Percentiles rank a stretch among this genome's conserved stretches.
Evolutionary conservation across 2,329 filamentous ascomycete genomes (phyloP).

Genomic region (Chaetothyriales sp.): DNA sequence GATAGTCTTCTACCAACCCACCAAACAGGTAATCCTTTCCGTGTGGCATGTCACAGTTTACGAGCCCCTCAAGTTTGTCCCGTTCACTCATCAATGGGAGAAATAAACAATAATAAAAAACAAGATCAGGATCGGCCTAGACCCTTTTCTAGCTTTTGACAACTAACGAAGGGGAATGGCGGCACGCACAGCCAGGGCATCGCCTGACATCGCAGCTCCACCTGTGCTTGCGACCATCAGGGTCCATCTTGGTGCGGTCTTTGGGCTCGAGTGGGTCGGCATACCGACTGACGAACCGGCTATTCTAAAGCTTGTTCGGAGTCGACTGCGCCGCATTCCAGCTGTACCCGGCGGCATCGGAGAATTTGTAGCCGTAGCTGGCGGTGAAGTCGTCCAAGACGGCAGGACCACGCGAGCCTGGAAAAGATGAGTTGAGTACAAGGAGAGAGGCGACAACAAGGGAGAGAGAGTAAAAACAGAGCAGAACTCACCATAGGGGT

Average conservation of each 20-base stretch:
- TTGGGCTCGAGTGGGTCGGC: background rate
- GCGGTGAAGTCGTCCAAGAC: conserved; percentile 96
- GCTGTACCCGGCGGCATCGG: conserved; percentile 86
- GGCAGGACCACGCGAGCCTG: conserved; percentile 88
- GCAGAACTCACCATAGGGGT: conserved; percentile 72
- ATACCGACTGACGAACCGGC: background rate
- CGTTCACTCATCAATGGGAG: background rate
- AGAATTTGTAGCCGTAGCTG: conserved; percentile 98
- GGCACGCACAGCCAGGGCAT: background rate
- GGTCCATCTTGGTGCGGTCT: background rate
- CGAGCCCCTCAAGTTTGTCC: background rate
- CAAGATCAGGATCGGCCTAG: background rate
- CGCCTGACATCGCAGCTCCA: background rate
- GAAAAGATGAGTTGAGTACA: background rate
- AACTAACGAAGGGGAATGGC: background rate
- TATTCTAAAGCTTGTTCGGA: conserved; percentile 13
- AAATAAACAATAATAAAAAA: background rate
- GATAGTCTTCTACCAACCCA: background rate
- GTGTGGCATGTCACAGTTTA: background rate
- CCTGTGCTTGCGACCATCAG: background rate
- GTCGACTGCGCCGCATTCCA: conserved; percentile 54
- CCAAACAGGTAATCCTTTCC: background rate
- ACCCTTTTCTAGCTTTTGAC: background rate
- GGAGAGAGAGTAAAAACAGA: background rate
- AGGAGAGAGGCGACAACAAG: background rate